Base-by-base conservation (phyloP, 163 green algal species). In the Trebouxia gelatinosa region DNA sequence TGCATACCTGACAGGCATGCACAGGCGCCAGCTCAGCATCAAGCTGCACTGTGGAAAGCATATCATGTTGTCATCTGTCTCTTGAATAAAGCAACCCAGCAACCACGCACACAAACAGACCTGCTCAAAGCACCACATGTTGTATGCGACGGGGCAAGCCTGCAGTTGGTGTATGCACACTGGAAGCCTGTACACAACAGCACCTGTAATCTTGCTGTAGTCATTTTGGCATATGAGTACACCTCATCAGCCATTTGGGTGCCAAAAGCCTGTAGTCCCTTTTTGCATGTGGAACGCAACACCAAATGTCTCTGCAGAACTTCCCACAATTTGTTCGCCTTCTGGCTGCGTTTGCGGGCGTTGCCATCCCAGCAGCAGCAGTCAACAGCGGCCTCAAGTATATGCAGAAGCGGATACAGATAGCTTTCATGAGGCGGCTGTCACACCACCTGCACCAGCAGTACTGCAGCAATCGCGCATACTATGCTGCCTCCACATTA, bases 351-450 rank as follows among this genome's bases (percentile, higher is more conserved):
- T 97, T 97, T 86, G 88, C 85, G 3, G 80, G 70, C 11, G 82
- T 96, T 50, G 89, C 89, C 31, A 65, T 98, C 6, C 94, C 94
- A 2, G 92, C 93, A 9, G 90, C 94, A 6, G 32, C 93, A 7
- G 94, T 98, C 2, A 98, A 98, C 87, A 89, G 77, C 35, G 93
- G 87, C 0, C 89, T 98, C 37, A 98, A 98, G 87, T 97, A 94
- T 86, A 92, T 98, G 86, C 94, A 98, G 85, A 93, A 92, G 78
- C 79, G 87, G 62, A 95, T 98, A 54, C 92, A 97, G 84, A 82
- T 97, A 51, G 84, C 88, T 19, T 98, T 98, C 84, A 89, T 94
- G 85, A 68, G 89, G 51, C 79, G 89, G 5, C 80, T 95, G 28
- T 92, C 83, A 0, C 82, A 89, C 46, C 83, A 91, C 77, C 89